Percentiles rank a stretch among this genome's conserved stretches.
Evolutionary conservation across 2,329 filamentous ascomycete genomes (phyloP).

Genomic region (Beauveria medogensis): DNA sequence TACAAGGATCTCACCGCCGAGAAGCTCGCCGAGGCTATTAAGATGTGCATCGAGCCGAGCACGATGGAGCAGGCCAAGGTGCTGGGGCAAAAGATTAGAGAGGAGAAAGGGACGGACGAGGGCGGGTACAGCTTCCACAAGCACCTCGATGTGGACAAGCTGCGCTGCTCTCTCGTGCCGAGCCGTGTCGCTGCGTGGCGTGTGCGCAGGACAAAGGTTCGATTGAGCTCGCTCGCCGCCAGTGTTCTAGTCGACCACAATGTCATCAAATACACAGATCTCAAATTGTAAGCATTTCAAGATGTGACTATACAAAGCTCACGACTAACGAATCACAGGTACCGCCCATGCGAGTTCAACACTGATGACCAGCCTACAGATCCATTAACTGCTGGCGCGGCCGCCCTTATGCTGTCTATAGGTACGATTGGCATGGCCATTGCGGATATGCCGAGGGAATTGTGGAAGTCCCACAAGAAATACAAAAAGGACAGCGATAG

Average conservation of each 20-base stretch:
- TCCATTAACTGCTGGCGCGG: constrained; percentile 68
- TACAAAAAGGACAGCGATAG: constrained; percentile 14
- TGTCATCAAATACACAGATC: constrained; percentile 57
- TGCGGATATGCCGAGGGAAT: constrained; percentile 58
- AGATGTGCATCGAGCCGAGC: constrained; percentile 49
- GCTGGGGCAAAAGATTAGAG: constrained; percentile 56
- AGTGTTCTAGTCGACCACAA: constrained; percentile 58
- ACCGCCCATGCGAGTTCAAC: constrained; percentile 56
- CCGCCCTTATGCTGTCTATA: constrained; percentile 74
- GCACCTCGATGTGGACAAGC: constrained; percentile 56
- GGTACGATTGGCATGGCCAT: constrained; percentile 74
- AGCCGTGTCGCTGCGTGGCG: constrained; percentile 67
- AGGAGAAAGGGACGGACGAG: constrained; percentile 55
- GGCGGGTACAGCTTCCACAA: constrained; percentile 63
- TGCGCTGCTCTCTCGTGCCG: constrained; percentile 64
- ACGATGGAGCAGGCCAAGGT: constrained; percentile 48
- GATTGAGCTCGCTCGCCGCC: constrained; percentile 65
- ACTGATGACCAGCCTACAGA: constrained; percentile 73
- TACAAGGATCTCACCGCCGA: constrained; percentile 60
- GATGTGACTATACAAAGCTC: not conserved
- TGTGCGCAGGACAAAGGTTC: constrained; percentile 57
- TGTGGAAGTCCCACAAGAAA: constrained; percentile 36
- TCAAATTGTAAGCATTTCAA: constrained; percentile 55
- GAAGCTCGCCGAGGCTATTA: constrained; percentile 57
- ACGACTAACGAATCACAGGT: constrained; percentile 26